These are phyloP conservation scores for Berberis thunbergii DNA, from an alignment of 164 flowering plant genomes.

Conservation along the genomic window DNA sequence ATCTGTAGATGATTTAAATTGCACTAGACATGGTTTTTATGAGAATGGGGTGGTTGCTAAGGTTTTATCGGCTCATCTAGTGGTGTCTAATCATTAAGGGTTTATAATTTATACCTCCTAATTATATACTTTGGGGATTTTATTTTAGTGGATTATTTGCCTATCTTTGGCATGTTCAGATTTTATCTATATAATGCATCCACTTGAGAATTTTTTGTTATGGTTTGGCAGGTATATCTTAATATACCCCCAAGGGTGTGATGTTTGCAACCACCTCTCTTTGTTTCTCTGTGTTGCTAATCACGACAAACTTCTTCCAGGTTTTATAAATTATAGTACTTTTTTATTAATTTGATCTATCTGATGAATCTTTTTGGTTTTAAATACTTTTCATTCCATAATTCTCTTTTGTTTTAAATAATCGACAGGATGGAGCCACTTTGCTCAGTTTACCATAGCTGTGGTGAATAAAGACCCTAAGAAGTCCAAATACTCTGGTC, in stretches of 20 bases:
- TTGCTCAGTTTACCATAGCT: conserved; percentile 95
- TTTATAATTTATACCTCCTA: no score
- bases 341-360: neutral
- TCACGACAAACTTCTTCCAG: conserved; percentile 99
- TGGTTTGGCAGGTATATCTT: conserved; percentile 68
- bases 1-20: no score
- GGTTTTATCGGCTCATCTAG: no score
- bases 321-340: conserved; percentile 25
- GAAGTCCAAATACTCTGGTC: conserved; percentile 93
- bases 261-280: conserved; percentile 91
- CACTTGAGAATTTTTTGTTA: conserved; percentile 2
- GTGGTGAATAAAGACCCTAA: conserved; percentile 95
- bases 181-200: neutral
- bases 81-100: no score
- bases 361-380: conserved; percentile 1
- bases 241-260: conserved; percentile 97
- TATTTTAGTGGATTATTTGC: no score
- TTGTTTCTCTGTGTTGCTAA: conserved; percentile 97
- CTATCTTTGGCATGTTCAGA: neutral
- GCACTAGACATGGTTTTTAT: no score
- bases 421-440: conserved; percentile 89
- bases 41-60: no score
- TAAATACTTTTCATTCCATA: neutral
- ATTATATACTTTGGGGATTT: no score
- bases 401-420: conserved; percentile 2